Conservation (phyloP, 176 grass and related monocot species). For the Ensete ventricosum region DNA sequence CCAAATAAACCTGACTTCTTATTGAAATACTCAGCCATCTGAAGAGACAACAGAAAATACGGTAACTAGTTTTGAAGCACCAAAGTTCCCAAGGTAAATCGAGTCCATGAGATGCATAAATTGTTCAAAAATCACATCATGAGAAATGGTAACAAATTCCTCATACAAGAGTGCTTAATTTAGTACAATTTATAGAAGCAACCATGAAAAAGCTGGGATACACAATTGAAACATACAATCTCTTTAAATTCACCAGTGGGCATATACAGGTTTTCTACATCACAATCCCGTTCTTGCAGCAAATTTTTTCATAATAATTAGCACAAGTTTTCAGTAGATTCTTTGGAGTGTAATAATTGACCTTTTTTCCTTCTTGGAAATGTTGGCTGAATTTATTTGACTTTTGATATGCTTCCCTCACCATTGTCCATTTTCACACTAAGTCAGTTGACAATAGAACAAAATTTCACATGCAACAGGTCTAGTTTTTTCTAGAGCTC, state of each 20-base stretch:
- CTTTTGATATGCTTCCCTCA: background rate
- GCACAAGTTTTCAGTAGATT: background rate
- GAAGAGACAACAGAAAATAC: constrained; percentile 13
- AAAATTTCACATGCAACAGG: background rate
- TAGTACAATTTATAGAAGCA: background rate
- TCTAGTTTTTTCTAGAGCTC: background rate
- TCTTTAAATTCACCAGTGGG: background rate
- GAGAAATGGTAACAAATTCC: background rate
- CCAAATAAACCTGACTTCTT: constrained; percentile 55
- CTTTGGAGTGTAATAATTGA: background rate
- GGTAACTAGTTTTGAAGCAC: constrained; percentile 6
- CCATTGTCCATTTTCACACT: background rate
- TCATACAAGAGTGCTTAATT: background rate
- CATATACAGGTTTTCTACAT: background rate
- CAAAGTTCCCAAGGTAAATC: background rate
- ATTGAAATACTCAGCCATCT: constrained; percentile 98
- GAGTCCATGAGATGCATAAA: background rate
- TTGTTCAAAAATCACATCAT: background rate
- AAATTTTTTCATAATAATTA: background rate
- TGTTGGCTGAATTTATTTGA: background rate
- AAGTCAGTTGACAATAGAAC: background rate
- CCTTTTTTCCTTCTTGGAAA: background rate
- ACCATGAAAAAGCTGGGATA: background rate
- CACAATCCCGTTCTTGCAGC: background rate
- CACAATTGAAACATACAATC: background rate